Percentiles rank a stretch among this genome's conserved stretches.
Evolutionary conservation across 305 asterid species (phyloP).

Genomic region (Rubia peregrina): DNA sequence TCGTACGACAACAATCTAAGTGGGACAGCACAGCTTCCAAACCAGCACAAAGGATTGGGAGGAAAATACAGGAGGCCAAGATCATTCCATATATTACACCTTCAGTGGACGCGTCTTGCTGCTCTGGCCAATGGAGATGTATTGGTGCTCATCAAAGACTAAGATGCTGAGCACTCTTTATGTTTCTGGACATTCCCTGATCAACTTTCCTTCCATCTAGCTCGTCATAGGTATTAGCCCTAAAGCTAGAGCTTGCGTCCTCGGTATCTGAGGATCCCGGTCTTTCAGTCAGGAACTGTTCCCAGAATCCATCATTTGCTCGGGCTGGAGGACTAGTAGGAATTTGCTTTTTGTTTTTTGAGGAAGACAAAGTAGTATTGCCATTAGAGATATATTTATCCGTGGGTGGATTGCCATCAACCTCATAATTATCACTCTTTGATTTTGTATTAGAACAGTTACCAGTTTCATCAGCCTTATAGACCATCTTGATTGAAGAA

Average conservation of each 20-base stretch:
- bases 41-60: neutral
- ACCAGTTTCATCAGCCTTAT: slow-evolving; percentile 29
- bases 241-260: slow-evolving; percentile 58
- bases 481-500: slow-evolving; percentile 26
- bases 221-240: slow-evolving; percentile 35
- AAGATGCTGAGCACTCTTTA: slow-evolving; percentile 56
- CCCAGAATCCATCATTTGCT: slow-evolving; percentile 93
- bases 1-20: neutral
- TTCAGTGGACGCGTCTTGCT: neutral
- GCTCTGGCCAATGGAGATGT: neutral
- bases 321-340: slow-evolving; percentile 35
- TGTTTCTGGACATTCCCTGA: slow-evolving; percentile 44
- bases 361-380: slow-evolving; percentile 28
- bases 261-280: slow-evolving; percentile 77
- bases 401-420: slow-evolving; percentile 16
- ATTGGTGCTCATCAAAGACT: slow-evolving; percentile 39
- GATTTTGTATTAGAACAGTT: slow-evolving; percentile 23
- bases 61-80: neutral
- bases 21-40: neutral
- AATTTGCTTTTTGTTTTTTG: slow-evolving; percentile 33
- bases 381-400: slow-evolving; percentile 22
- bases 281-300: slow-evolving; percentile 79
- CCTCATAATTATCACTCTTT: slow-evolving; percentile 22
- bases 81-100: neutral
- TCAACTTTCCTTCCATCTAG: slow-evolving; percentile 41